A percentile compares a stretch with the other conserved stretches of the same genome.
These are phyloP conservation scores for Isabelozyma gotoi DNA, from an alignment of 805 yeast species.

Conservation along the genomic window DNA sequence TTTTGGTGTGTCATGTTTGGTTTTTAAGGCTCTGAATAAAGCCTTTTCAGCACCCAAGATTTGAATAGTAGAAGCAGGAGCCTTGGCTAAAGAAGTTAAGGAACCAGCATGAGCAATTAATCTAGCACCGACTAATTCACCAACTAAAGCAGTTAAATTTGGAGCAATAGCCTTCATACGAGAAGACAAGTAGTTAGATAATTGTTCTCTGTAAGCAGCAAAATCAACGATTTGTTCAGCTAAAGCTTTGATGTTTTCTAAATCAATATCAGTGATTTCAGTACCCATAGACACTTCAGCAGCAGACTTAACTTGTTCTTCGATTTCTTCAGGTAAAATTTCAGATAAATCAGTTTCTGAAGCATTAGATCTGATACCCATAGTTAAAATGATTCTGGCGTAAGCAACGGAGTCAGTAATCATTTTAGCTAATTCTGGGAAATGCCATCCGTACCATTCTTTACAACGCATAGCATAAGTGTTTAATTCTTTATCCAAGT, in stretches of 20 bases:
- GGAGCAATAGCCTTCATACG: constrained; percentile 99
- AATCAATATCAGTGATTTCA: constrained; percentile 90
- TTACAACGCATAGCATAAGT: constrained; percentile 98
- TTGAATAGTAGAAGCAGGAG: constrained; percentile 98
- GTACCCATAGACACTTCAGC: constrained; percentile 99
- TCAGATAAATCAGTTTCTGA: constrained; percentile 76
- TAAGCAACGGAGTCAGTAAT: constrained; percentile 93
- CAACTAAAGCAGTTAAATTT: constrained; percentile 90
- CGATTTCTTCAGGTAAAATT: constrained; percentile 46
- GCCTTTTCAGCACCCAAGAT: constrained; percentile 99
- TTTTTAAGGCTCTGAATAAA: constrained; percentile 95
- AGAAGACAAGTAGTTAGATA: constrained; percentile 84
- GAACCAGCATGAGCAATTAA: constrained; percentile 97
- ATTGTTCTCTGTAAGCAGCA: constrained; percentile 94
- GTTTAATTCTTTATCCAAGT: constrained; percentile 94
- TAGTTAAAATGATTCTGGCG: constrained; percentile 87
- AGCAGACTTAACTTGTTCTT: constrained; percentile 77
- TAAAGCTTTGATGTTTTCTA: constrained; percentile 81
- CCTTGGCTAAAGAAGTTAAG: constrained; percentile 89
- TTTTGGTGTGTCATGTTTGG: constrained; percentile 98
- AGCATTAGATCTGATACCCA: constrained; percentile 94
- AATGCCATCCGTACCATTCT: constrained; percentile 99
- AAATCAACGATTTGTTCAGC: constrained; percentile 97
- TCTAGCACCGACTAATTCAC: constrained; percentile 98
- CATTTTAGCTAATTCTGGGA: constrained; percentile 98